phyloP scores from a whole-genome alignment of 495 filamentous ascomycete species.

The Paragyromitra xinjiangensis region DNA sequence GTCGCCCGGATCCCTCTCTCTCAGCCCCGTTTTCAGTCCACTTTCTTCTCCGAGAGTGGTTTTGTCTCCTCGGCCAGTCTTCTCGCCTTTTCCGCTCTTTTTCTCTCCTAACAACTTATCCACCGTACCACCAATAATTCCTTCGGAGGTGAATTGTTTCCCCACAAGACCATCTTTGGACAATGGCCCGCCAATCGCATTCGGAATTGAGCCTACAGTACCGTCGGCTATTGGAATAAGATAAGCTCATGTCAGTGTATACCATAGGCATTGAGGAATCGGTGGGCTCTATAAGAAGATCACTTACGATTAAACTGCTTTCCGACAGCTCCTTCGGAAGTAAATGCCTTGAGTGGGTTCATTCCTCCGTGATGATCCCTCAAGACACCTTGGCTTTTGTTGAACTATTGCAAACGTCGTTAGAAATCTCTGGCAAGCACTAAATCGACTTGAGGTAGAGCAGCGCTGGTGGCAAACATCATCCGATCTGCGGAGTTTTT shows the following conservation, averaged over 20 bases:
- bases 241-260: conserved; percentile 12
- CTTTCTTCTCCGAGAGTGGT: background rate
- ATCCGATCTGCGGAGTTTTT: background rate
- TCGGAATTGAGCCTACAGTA: conserved; percentile 60
- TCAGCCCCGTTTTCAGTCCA: background rate
- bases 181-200: conserved; percentile 64
- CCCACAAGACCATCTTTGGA: conserved; percentile 61
- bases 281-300: background rate
- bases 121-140: conserved; percentile 60
- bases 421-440: background rate
- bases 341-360: conserved; percentile 54
- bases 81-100: conserved; percentile 18
- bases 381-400: background rate
- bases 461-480: background rate
- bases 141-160: conserved; percentile 61
- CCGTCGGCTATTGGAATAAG: conserved; percentile 59
- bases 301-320: conserved; percentile 59
- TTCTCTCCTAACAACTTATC: conserved; percentile 61
- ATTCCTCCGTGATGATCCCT: conserved; percentile 31
- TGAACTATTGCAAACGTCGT: background rate
- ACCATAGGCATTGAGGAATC: background rate
- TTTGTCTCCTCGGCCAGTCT: background rate
- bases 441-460: background rate
- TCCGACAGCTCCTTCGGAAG: conserved; percentile 58
- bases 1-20: background rate